Evolutionary conservation across 2,329 filamentous ascomycete species (phyloP), one percentile per base, ranked within the genome.

Genomic region (Beauveria scarabaeidicola): DNA sequence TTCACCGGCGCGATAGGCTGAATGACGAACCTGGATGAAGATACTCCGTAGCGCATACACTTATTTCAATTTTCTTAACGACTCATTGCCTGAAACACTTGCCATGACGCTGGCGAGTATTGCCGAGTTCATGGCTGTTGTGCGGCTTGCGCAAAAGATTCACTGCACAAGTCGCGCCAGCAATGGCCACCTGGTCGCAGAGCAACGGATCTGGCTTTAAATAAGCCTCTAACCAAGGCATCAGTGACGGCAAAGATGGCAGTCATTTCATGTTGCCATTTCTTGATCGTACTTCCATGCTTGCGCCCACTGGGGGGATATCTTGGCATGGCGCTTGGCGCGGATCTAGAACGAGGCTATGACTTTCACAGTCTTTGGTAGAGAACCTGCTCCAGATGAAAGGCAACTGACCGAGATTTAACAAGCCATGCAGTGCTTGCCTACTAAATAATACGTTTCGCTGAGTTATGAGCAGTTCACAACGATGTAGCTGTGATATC

Each of bases 161-260:
- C 9, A 11, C 2, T 11, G 29, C 29, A 32, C 29, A 82, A 85
- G 64, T 87, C 83, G 43, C 85, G 78, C 29, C 10, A 32, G 29
- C 29, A 32, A 32, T 32, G 29, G 29, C 29, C 10, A 8, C 7
- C 27, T 29, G 27, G 32, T 15, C 32, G 5, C 13, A 36, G 13
- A 36, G 32, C 11, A 36, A 15, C 32, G 13, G 11, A 36, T 5
- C 32, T 15, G 5, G 32, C 32, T 10, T 15, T 11, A 36, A 32
- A 13, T 5, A 13, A 36, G 32, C 32, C 11, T 36, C 32, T 36
- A 13, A 36, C 32, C 29, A 36, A 36, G 32, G 11, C 32, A 36
- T 32, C 29, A 5, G 29, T 11, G 29, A 32, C 29, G 50, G 25
- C 50, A n/a, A 52, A 38, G 25, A 52, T 29, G 50, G 38, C 32